phyloP scores from a whole-genome alignment of 768 basidiomycete species.

The Naganishia randhawae region DNA sequence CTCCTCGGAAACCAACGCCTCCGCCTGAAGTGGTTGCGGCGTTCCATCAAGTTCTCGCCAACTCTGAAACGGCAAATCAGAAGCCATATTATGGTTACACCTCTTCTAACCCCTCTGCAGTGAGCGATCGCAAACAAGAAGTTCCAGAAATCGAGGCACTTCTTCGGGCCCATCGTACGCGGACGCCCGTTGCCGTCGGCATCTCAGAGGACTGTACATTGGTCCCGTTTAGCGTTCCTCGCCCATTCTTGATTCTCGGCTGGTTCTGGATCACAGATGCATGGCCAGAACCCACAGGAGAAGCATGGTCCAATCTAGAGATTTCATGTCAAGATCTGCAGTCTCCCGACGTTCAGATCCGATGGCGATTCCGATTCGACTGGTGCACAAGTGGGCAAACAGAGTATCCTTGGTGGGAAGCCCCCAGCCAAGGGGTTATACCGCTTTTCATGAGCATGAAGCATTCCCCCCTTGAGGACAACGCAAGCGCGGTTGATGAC shows the following conservation, averaged over 20 bases:
- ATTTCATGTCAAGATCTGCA: neutral
- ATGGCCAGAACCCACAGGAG: conserved; percentile 33
- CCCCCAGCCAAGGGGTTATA: neutral
- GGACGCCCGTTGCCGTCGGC: conserved; percentile 41
- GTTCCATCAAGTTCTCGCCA: neutral
- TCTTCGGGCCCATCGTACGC: conserved; percentile 36
- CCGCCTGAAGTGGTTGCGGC: neutral
- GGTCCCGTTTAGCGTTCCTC: conserved; percentile 40
- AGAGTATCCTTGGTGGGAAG: conserved; percentile 34
- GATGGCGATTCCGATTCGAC: conserved; percentile 46
- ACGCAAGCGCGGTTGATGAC: neutral
- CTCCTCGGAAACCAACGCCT: conserved; percentile 3
- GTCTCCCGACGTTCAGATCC: conserved; percentile 24
- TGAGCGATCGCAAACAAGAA: conserved; percentile 23
- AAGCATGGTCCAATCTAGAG: conserved; percentile 15
- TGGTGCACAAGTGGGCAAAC: conserved; percentile 32
- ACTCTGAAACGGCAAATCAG: no score
- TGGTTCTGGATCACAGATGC: conserved; percentile 49
- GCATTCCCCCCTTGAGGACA: neutral
- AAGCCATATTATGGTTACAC: no score
- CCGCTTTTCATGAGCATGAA: neutral
- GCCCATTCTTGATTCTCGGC: conserved; percentile 42
- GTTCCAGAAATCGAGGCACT: conserved; percentile 38
- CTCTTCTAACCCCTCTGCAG: neutral
- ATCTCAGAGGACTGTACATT: conserved; percentile 42